Conservation (phyloP, 2,329 filamentous ascomycete genomes). For the Orbilia oligospora region DNA sequence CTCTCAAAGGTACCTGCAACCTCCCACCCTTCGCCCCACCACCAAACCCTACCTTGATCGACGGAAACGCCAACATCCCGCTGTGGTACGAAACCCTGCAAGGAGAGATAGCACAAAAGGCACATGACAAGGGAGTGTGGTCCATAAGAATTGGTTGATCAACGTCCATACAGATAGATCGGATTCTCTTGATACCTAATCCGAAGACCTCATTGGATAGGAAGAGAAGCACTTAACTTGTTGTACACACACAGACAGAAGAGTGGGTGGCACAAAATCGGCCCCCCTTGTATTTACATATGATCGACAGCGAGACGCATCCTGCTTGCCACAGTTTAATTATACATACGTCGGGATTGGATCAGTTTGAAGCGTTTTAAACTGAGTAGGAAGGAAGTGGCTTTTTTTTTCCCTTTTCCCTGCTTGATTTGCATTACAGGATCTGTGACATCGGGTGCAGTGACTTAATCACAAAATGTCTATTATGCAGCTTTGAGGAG, state of each 20-base stretch:
- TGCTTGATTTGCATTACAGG: no score
- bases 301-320: conserved; percentile 14
- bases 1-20: conserved; percentile 14
- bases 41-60: conserved; percentile 7
- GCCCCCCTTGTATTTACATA: neutral
- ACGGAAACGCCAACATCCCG: conserved; percentile 34
- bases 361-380: neutral
- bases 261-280: conserved; percentile 2
- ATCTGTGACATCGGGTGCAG: conserved; percentile 2
- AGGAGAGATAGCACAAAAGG: conserved; percentile 19
- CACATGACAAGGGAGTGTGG: conserved; percentile 26
- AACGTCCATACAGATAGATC: conserved; percentile 15
- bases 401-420: neutral
- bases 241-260: neutral
- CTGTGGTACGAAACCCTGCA: conserved; percentile 22
- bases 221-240: neutral
- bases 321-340: conserved; percentile 32
- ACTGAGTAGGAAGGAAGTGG: neutral
- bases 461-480: conserved; percentile 5
- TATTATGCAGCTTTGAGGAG: neutral
- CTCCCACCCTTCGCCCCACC: neutral
- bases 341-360: neutral
- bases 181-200: neutral
- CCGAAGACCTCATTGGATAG: conserved; percentile 7
- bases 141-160: neutral